Base-by-base conservation (phyloP, 2,329 filamentous ascomycete genomes). In the Pestalotiopsis sp. region DNA sequence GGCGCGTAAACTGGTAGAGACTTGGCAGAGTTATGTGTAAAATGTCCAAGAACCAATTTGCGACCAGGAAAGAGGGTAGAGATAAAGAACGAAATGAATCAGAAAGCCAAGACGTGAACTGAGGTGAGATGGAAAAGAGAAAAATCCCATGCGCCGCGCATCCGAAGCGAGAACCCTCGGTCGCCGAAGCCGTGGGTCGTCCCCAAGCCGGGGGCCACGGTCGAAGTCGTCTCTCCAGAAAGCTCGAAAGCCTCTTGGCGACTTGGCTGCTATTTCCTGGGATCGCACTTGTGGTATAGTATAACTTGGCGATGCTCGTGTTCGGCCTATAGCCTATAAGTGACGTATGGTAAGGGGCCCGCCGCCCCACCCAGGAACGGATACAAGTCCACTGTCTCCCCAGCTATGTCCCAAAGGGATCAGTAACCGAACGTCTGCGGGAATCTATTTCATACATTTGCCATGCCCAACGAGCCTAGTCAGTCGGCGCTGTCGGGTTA, bases 241-340 rank as follows among this genome's bases (percentile, higher is more conserved):
- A 36, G 31, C 31, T 36, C 31, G 31, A 36, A 36, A 9, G 31
- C 31, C 31, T 36, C 23, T 59, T 27, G 57, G 23, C 14, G 27
- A n/a, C 31, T 62, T 36, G 59, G 27, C 59, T 62, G 27, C 38
- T 62, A 38, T 62, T 41, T 20, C 14, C n/a, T 58, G 58, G n/a
- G 36, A 62, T 12, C n/a, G 25, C 25, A 27, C 20, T 62, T 20
- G 27, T n/a, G 27, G 14, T 39, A 39, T 62, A 62, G 59, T 62
- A 36, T 62, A 62, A 36, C 59, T 62, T 62, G 59, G 59, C 59
- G 27, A 59, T 12, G 13, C 36, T 62, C 59, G 59, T 62, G 59
- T 62, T 62, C 27, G 17, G 9, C 59, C 31, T 36, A 36, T 27
- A 59, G 59, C 31, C 59, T 62, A 62, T 62, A 62, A 62, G 59